Conservation (phyloP, 2,329 filamentous ascomycete species). For the Colletotrichum lindemuthianum region DNA sequence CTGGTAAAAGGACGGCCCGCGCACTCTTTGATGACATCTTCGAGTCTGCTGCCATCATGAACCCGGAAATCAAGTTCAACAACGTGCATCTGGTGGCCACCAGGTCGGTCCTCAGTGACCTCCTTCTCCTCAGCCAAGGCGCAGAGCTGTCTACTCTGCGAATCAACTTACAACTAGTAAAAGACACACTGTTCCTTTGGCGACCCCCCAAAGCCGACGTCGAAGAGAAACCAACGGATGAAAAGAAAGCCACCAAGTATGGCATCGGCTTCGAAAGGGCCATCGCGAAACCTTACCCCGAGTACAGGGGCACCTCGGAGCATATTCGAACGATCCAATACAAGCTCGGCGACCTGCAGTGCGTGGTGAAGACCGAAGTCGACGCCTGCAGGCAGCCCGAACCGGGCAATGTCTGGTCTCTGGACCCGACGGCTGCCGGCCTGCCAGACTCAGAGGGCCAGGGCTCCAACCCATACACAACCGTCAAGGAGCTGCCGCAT, state of each 20-base stretch:
- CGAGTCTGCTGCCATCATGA: too few species aligned
- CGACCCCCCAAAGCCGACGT: not conserved
- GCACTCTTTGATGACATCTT: too few species aligned
- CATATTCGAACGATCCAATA: conserved; percentile 15
- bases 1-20: too few species aligned
- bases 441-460: not conserved
- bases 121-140: not conserved
- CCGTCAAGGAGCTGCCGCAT: too few species aligned
- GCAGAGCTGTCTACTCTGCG: too few species aligned
- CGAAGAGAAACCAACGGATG: too few species aligned
- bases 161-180: not conserved
- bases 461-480: too few species aligned
- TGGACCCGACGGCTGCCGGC: too few species aligned
- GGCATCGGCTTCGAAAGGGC: conserved; percentile 3
- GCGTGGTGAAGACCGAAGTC: conserved; percentile 17
- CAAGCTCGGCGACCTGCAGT: not conserved
- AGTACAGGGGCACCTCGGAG: not conserved
- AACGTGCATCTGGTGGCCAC: conserved; percentile 44
- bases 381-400: not conserved
- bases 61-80: conserved; percentile 28
- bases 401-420: too few species aligned
- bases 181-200: conserved; percentile 11
- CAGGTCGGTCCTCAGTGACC: conserved; percentile 32
- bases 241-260: not conserved
- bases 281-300: not conserved